phyloP scores from a whole-genome alignment of 495 filamentous ascomycete species.

The Stereocaulon alpinum region DNA sequence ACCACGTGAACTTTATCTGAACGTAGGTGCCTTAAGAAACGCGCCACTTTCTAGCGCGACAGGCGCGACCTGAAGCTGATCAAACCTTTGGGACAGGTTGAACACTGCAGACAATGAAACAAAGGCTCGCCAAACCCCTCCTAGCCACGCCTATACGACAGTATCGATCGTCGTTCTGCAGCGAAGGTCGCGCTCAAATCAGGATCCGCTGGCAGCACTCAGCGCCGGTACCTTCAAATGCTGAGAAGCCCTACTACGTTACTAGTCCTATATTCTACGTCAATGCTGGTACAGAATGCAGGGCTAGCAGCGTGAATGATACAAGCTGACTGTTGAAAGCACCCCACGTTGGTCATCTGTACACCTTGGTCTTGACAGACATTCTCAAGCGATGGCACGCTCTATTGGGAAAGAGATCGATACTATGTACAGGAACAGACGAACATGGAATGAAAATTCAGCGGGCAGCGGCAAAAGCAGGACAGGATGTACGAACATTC shows the following conservation, averaged over 20 bases:
- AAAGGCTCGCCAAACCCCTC: neutral
- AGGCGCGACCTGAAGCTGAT: neutral
- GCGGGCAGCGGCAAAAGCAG: slow-evolving; percentile 60
- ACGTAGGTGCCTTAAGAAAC: neutral
- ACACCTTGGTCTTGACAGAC: slow-evolving; percentile 83
- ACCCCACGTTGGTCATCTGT: slow-evolving; percentile 91
- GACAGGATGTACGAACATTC: slow-evolving; percentile 50
- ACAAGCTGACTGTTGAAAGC: slow-evolving; percentile 38
- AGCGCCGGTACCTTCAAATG: slow-evolving; percentile 1
- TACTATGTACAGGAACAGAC: slow-evolving; percentile 87
- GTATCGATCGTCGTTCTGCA: slow-evolving; percentile 13
- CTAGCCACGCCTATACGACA: neutral
- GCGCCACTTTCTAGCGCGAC: slow-evolving; percentile 4
- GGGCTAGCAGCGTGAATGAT: too few relatives aligned
- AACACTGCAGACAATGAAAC: slow-evolving; percentile 3
- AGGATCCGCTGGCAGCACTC: slow-evolving; percentile 12
- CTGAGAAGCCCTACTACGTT: slow-evolving; percentile 83
- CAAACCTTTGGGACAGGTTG: neutral
- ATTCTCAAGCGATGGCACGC: slow-evolving; percentile 86
- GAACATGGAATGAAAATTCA: slow-evolving; percentile 97
- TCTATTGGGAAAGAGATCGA: slow-evolving; percentile 58
- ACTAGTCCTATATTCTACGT: slow-evolving; percentile 99
- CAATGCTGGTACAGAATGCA: slow-evolving; percentile 60
- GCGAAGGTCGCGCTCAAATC: neutral
- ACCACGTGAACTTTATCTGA: too few relatives aligned